A percentile compares a stretch with the other conserved stretches of the same genome.
phyloP scores from a whole-genome alignment of 2,329 filamentous ascomycete species.

The Sporothrix pseudoabietina region DNA sequence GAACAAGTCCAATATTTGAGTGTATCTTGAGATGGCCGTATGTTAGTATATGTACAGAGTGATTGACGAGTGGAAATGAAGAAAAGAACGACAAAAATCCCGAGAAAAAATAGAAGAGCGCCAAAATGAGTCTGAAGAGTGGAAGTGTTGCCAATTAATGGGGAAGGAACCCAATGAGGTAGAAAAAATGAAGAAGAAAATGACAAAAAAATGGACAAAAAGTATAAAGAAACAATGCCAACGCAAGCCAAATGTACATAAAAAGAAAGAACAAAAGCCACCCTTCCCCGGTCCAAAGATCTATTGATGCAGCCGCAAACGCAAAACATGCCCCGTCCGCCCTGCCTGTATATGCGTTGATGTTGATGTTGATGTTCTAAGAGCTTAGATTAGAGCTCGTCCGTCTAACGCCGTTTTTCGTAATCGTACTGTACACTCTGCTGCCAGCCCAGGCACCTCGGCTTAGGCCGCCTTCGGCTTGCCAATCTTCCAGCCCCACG shows the following conservation, averaged over 20 bases:
- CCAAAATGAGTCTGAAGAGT: slow-evolving; percentile 5
- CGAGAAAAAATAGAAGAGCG: not conserved
- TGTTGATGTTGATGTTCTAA: not conserved
- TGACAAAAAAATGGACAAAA: not conserved
- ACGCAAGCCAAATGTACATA: not conserved
- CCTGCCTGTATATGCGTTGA: slow-evolving; percentile 8
- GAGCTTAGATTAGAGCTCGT: not conserved
- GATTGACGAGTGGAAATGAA: not conserved
- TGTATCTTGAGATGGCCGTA: not conserved
- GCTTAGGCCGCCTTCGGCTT: slow-evolving; percentile 53
- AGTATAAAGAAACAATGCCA: not conserved
- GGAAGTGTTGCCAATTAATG: not conserved
- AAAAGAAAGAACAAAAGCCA: not conserved
- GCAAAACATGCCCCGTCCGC: not conserved
- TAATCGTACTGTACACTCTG: not conserved
- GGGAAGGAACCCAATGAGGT: not conserved
- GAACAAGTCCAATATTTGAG: not conserved
- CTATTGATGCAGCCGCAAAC: slow-evolving; percentile 14
- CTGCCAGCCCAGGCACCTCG: not conserved
- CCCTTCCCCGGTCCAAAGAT: not conserved
- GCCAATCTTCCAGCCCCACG: slow-evolving; percentile 94
- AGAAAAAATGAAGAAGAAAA: not conserved
- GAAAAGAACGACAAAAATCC: not conserved
- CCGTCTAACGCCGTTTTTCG: not conserved
- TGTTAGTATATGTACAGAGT: not conserved